Conservation (phyloP, 2,329 filamentous ascomycete species). For the Leptographium wingfieldii region DNA sequence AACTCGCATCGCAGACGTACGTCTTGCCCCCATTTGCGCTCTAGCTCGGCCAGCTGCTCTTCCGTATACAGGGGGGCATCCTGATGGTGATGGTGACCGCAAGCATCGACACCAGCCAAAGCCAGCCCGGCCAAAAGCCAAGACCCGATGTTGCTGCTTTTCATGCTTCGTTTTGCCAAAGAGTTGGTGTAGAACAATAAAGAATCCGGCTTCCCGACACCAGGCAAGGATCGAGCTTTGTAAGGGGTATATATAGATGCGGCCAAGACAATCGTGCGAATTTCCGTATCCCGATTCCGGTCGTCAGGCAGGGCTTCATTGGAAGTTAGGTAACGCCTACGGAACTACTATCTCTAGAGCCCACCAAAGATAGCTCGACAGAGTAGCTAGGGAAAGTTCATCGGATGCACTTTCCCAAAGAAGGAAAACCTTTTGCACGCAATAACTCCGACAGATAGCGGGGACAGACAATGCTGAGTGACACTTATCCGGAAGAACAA, state of each 20-base stretch:
- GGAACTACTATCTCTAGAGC: neutral
- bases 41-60: slow-evolving; percentile 38
- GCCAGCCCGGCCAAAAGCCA: slow-evolving; percentile 7
- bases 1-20: neutral
- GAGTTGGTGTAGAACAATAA: too few species aligned
- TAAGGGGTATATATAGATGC: neutral
- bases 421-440: neutral
- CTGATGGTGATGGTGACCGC: slow-evolving; percentile 22
- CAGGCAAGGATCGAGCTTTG: too few species aligned
- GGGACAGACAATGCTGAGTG: neutral
- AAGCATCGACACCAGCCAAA: slow-evolving; percentile 4
- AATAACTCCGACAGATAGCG: neutral
- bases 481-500: neutral
- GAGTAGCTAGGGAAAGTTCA: neutral
- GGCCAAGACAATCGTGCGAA: neutral
- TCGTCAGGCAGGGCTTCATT: neutral
- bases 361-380: neutral
- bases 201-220: too few species aligned
- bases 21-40: slow-evolving; percentile 40
- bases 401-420: slow-evolving; percentile 10
- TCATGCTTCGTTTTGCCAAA: neutral
- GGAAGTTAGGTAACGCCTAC: neutral
- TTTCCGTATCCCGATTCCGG: neutral
- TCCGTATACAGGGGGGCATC: slow-evolving; percentile 27
- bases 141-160: slow-evolving; percentile 4